Base-by-base conservation (phyloP, 2,329 filamentous ascomycete genomes). In the Cryphonectria japonica region DNA sequence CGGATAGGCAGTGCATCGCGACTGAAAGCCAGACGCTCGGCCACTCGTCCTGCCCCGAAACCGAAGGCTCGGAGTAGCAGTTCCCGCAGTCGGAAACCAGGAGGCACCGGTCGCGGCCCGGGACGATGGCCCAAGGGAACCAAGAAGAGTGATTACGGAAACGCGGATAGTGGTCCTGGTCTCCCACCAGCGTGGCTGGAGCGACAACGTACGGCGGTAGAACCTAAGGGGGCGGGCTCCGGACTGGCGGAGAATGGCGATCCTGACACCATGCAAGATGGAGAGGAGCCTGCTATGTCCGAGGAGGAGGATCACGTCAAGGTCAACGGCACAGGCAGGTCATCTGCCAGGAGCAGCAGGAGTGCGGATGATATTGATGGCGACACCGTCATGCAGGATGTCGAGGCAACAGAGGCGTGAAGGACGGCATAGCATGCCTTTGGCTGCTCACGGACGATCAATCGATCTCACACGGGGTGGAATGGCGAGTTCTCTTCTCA, bases 71-170 rank as follows among this genome's bases (percentile, higher is more conserved):
- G 82, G 72, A 80, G 80, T 69, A 81, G 78, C 65, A 80, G 77
- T 71, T 78, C 82, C 19, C 80, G 81, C n/a, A 84, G 86, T 67
- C 83, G 87, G 61, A 90, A 88, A 78, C 82, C 85, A 6, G 88
- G 89, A 2, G 89, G 89, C 4, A 91, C 89, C 0, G 89, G 89
- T 2, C 85, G 89, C 67, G 89, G 89, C 0, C 89, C 89, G 0
- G 89, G 89, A 0, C 84, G 89, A 59, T 91, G 88, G 88, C 89
- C 89, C 0, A 91, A 91, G 77, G 89, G 89, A 6, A 91, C 89
- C 0, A 91, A 90, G 79, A 91, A 91, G 78, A 87, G 87, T 54
- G 89, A 91, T 76, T 91, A 91, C 70, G 89, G 89, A 0, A 91
- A 91, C 73, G 89, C 89, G 0, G 87, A 88, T 46, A 91, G 89